Percentiles rank a stretch among this genome's conserved stretches.
Evolutionary conservation across 441 rosid species (phyloP).

Genomic region (Erodium moschatum): DNA sequence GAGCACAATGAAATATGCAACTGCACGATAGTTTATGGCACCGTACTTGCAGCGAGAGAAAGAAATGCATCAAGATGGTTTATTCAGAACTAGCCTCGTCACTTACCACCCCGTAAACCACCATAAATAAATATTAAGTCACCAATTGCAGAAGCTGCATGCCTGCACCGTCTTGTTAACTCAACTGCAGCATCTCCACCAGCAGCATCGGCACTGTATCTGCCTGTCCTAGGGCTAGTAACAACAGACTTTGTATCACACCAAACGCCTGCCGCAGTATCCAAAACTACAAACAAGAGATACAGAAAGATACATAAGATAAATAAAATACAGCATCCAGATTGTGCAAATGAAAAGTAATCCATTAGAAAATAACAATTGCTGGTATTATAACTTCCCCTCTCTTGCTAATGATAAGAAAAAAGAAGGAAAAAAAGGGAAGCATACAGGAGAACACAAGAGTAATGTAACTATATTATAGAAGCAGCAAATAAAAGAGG

Average conservation of each 20-base stretch:
- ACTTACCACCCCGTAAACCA: conserved; percentile 97
- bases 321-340: conserved; percentile 9
- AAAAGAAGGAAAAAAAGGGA: too few relatives aligned
- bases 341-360: background rate
- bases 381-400: background rate
- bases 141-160: conserved; percentile 97
- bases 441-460: background rate
- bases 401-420: background rate
- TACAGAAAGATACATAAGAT: conserved; percentile 5
- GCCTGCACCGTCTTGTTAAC: conserved; percentile 98
- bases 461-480: background rate
- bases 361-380: background rate
- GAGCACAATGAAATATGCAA: conserved; percentile 1
- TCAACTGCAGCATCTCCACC: conserved; percentile 97
- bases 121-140: conserved; percentile 94
- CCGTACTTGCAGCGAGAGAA: background rate
- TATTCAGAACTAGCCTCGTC: background rate
- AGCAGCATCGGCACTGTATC: conserved; percentile 92
- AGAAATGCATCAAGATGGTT: background rate
- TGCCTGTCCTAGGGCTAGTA: conserved; percentile 87
- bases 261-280: conserved; percentile 99
- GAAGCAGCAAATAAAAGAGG: background rate
- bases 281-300: conserved; percentile 56
- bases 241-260: conserved; percentile 97
- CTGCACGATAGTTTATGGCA: background rate